Base-by-base conservation (phyloP, 495 filamentous ascomycete genomes). In the Penicillium steckii region DNA sequence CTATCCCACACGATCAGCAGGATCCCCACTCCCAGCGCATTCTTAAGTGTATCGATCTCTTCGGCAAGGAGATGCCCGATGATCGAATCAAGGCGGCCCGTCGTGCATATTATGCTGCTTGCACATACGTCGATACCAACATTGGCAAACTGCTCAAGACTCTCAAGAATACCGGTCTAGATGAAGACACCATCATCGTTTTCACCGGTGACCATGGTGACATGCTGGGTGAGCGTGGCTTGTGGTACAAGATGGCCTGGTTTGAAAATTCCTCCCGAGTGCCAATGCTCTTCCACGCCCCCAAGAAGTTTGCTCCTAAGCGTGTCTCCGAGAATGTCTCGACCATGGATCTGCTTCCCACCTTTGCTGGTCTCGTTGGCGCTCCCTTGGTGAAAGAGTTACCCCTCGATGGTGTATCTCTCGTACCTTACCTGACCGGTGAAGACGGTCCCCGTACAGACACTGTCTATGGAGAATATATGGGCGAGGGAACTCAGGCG, bases 241-340 rank as follows among this genome's bases (percentile, higher is more conserved):
- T 96, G 30, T 96, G 90, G 90, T 96, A 95, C 76, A 95, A 95
- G 76, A 95, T 95, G 90, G 85, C 77, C 54, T 95, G 89, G 77
- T 93, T 87, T 60, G 90, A 95, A 75, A 82, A 82, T 24, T 91
- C 88, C 6, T 86, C 86, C 24, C 86, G 90, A 7, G 90, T 96
- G 6, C 90, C 90, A 3, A 80, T 96, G 51, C 72, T 96, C 47
- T 74, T 94, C 53, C 84, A 85, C 51, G 79, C 89, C 48, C 90
- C 90, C 5, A 72, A 81, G 51, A 71, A 65, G 23, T 91, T 90
- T 63, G 55, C 69, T 1, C 80, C 89, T n/a, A 85, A 80, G 61
- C 80, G 81, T 13, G 83, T 96, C 22, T 70, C 74, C 8, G 68
- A 89, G 63, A 91, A 90, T 52, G 90, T 96, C 2, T 93, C 88